These are phyloP conservation scores for Aureobasidium sp. DNA, from an alignment of 2,329 filamentous ascomycete genomes.

Conservation along the genomic window DNA sequence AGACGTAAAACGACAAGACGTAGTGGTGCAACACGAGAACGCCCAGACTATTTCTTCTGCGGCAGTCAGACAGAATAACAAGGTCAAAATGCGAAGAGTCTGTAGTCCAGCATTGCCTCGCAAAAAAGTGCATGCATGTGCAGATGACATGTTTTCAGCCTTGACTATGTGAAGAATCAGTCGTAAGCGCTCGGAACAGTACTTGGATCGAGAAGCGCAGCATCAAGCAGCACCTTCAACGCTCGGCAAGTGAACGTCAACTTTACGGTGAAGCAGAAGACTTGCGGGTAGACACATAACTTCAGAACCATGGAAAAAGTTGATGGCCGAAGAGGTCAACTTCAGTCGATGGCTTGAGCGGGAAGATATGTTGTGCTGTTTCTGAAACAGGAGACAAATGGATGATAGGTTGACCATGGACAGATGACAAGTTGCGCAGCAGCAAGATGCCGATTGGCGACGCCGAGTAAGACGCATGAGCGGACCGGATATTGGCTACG, in stretches of 20 bases:
- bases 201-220: neutral
- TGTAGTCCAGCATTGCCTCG: conserved; percentile 9
- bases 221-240: neutral
- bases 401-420: neutral
- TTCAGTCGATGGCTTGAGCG: conserved; percentile 1
- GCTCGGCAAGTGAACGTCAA: neutral
- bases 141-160: conserved; percentile 8
- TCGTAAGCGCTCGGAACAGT: neutral
- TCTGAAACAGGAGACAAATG: conserved; percentile 8
- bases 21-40: neutral
- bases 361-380: neutral
- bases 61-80: conserved; percentile 4
- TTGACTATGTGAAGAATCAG: neutral
- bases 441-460: conserved; percentile 11
- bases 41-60: neutral
- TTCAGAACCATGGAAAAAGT: neutral
- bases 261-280: neutral
- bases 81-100: neutral
- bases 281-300: neutral
- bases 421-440: neutral
- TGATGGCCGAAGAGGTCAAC: neutral
- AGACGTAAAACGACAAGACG: neutral
- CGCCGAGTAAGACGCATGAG: neutral
- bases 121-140: conserved; percentile 11
- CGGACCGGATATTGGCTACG: neutral